phyloP scores from a whole-genome alignment of 192 early-diverging fungal genomes.

The Coemansia sp. region DNA sequence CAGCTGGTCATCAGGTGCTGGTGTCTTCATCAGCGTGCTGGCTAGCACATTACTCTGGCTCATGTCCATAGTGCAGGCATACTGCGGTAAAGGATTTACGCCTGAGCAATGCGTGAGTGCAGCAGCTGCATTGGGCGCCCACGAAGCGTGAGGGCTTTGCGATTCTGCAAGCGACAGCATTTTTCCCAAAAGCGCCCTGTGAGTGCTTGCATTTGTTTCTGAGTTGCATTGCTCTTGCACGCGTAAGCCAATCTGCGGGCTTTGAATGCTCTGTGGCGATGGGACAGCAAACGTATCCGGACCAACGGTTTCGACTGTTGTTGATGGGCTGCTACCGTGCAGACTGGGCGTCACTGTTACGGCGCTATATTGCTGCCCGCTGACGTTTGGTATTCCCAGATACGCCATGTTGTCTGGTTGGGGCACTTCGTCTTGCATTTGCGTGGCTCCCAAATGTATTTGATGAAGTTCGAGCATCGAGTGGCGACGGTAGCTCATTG shows the following conservation, averaged over 20 bases:
- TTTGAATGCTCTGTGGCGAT: slow-evolving; percentile 10
- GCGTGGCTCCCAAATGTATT: slow-evolving; percentile 1
- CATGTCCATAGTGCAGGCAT: neutral
- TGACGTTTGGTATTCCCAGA: slow-evolving; percentile 1
- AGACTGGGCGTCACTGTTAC: neutral
- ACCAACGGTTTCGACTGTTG: slow-evolving; percentile 2
- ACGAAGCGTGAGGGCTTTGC: neutral
- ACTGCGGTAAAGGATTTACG: slow-evolving; percentile 7
- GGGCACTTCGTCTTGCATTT: neutral
- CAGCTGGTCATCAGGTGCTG: neutral
- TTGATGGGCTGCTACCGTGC: slow-evolving; percentile 6
- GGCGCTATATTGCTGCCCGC: neutral
- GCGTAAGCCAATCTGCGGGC: slow-evolving; percentile 4
- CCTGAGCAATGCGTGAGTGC: slow-evolving; percentile 4
- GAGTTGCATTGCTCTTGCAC: slow-evolving; percentile 4
- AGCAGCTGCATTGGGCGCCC: neutral
- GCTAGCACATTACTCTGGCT: neutral
- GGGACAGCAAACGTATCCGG: slow-evolving; percentile 5
- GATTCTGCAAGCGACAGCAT: slow-evolving; percentile 9
- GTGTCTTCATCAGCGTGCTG: neutral
- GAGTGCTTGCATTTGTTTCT: neutral
- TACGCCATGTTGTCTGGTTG: neutral
- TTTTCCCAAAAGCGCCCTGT: slow-evolving; percentile 1
- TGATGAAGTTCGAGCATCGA: slow-evolving; percentile 1
- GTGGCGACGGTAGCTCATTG: slow-evolving; percentile 1